Evolutionary conservation across 257 asterid species (phyloP).

Genomic region (Mentha longifolia): DNA sequence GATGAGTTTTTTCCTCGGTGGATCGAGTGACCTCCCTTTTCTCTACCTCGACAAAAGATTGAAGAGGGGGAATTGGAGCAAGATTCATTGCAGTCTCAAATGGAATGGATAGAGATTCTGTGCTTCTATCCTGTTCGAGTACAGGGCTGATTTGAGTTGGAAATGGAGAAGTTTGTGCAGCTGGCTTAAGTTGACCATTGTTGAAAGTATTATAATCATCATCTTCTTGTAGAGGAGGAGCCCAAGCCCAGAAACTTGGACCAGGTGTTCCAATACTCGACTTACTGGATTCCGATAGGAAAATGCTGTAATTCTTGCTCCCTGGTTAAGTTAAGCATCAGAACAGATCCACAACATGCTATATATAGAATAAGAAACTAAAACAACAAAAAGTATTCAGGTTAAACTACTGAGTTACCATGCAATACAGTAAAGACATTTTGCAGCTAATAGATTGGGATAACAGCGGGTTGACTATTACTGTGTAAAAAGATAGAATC

Average conservation of each 20-base stretch:
- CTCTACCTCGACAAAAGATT: conserved; percentile 62
- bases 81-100: conserved; percentile 58
- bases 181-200: conserved; percentile 42
- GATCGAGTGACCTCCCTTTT: conserved; percentile 39
- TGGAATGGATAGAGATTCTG: conserved; percentile 64
- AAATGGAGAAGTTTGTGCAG: conserved; percentile 46
- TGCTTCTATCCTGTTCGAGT: conserved; percentile 65
- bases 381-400: neutral
- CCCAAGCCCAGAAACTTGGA: conserved; percentile 94
- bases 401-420: neutral
- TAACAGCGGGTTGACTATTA: neutral
- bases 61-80: conserved; percentile 74
- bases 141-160: conserved; percentile 51
- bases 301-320: conserved; percentile 38
- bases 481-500: neutral
- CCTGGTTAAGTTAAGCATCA: conserved; percentile 51
- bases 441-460: neutral
- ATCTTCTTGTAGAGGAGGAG: conserved; percentile 57
- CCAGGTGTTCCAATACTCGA: conserved; percentile 67
- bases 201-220: conserved; percentile 34
- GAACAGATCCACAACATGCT: conserved; percentile 6
- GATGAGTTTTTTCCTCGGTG: conserved; percentile 52
- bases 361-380: neutral
- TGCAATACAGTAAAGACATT: neutral
- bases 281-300: conserved; percentile 42